Conservation (phyloP, 495 filamentous ascomycete genomes). For the Penicillium goetzii region DNA sequence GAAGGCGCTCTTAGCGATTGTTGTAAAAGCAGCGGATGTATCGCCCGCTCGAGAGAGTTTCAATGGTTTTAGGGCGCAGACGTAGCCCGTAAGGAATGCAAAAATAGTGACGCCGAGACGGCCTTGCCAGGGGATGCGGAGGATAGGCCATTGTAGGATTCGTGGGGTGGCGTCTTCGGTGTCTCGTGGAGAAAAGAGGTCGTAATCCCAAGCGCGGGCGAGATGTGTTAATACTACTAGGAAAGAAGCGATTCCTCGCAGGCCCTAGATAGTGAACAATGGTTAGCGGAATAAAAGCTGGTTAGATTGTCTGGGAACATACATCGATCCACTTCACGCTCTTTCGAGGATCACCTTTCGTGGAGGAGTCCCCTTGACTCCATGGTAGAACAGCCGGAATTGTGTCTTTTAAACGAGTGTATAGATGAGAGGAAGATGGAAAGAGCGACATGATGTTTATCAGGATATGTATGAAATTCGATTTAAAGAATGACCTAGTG, state of each 20-base stretch:
- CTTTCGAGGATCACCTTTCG: conserved; percentile 51
- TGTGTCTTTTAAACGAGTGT: conserved; percentile 40
- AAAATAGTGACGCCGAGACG: conserved; percentile 70
- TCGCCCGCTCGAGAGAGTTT: conserved; percentile 62
- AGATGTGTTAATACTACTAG: conserved; percentile 72
- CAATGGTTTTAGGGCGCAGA: conserved; percentile 68
- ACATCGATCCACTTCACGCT: conserved; percentile 77
- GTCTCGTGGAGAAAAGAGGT: conserved; percentile 60
- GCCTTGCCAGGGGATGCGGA: conserved; percentile 68
- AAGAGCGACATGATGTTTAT: conserved; percentile 27
- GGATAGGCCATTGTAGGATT: conserved; percentile 62
- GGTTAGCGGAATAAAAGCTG: not conserved
- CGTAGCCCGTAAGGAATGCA: conserved; percentile 69
- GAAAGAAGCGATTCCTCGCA: conserved; percentile 67
- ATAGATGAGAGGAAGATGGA: conserved; percentile 31
- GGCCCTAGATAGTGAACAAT: conserved; percentile 54
- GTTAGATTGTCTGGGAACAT: conserved; percentile 29
- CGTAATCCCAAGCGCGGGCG: conserved; percentile 61
- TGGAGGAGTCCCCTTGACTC: conserved; percentile 30
- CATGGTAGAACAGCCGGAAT: conserved; percentile 36
- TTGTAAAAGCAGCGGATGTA: conserved; percentile 53
- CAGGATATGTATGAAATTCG: not conserved
- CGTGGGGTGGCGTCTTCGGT: conserved; percentile 51
- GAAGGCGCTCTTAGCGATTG: conserved; percentile 65
- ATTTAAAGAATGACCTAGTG: conserved; percentile 5